phyloP scores from a whole-genome alignment of 176 grass and related monocot genomes.

The Avena atlantica region DNA sequence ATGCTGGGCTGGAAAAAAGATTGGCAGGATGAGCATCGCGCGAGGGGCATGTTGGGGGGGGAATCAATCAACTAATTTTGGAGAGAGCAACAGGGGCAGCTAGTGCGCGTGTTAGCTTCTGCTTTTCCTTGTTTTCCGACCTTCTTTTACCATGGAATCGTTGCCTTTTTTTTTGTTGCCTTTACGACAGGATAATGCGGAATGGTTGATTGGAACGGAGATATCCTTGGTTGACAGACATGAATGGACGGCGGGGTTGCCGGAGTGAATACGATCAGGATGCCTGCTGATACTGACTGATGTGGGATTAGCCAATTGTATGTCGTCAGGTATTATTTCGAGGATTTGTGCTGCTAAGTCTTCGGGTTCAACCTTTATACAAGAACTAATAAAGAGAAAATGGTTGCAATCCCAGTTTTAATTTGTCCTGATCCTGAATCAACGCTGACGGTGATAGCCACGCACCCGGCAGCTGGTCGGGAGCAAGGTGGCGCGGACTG shows the following conservation, averaged over 20 bases:
- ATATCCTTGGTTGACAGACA: not conserved
- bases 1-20: not conserved
- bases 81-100: slow-evolving; percentile 31
- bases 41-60: slow-evolving; percentile 5
- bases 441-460: not conserved
- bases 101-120: not conserved
- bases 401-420: not conserved
- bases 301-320: not conserved
- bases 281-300: not conserved
- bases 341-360: not conserved
- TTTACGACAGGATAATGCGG: not conserved
- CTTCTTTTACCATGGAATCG: not conserved
- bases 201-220: not conserved
- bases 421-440: not conserved
- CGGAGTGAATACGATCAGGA: slow-evolving; percentile 21
- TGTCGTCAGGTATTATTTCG: not conserved
- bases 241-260: not conserved
- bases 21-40: not conserved
- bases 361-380: not conserved
- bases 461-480: not conserved
- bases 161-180: not conserved
- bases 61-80: not conserved
- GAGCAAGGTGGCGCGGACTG: not conserved
- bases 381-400: not conserved
- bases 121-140: not conserved